These are phyloP conservation scores for Candida jianshihensis DNA, from an alignment of 805 yeast genomes.

Conservation along the genomic window DNA sequence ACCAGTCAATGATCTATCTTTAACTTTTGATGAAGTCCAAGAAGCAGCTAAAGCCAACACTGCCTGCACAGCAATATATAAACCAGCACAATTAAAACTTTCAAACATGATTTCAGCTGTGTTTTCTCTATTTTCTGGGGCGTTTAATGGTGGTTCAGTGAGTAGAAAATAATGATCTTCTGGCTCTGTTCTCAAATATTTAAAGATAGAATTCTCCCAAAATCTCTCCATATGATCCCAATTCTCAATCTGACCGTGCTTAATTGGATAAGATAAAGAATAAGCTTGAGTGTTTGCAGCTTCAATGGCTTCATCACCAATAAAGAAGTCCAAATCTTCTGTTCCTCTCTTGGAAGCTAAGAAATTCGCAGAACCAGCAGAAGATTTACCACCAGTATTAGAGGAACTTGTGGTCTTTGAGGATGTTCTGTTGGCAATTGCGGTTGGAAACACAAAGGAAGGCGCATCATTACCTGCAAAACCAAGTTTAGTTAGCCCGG, in stretches of 20 bases:
- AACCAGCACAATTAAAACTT: conserved; percentile 96
- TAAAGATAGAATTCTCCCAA: conserved; percentile 96
- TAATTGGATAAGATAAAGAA: conserved; percentile 83
- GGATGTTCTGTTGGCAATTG: conserved; percentile 69
- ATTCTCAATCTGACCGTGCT: conserved; percentile 96
- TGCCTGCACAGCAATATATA: conserved; percentile 98
- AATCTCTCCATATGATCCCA: conserved; percentile 99
- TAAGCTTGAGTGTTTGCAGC: conserved; percentile 92
- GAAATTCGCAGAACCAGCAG: conserved; percentile 36
- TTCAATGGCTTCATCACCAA: conserved; percentile 90
- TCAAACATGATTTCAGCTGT: conserved; percentile 99
- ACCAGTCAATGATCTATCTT: conserved; percentile 93
- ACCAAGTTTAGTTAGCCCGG: conserved; percentile 95
- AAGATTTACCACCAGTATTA: conserved; percentile 11
- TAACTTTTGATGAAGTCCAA: conserved; percentile 95
- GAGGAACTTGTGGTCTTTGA: conserved; percentile 32
- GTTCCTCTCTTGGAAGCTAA: conserved; percentile 66
- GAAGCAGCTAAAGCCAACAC: conserved; percentile 97
- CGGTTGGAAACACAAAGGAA: conserved; percentile 95
- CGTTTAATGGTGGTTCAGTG: conserved; percentile 97
- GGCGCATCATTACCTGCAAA: conserved; percentile 99
- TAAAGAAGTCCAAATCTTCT: conserved; percentile 88
- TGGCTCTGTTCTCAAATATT: conserved; percentile 95
- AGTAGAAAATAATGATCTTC: conserved; percentile 94
- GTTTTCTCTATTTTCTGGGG: conserved; percentile 99